Conservation (phyloP, 2,329 filamentous ascomycete species). For the Fusarium foetens region DNA sequence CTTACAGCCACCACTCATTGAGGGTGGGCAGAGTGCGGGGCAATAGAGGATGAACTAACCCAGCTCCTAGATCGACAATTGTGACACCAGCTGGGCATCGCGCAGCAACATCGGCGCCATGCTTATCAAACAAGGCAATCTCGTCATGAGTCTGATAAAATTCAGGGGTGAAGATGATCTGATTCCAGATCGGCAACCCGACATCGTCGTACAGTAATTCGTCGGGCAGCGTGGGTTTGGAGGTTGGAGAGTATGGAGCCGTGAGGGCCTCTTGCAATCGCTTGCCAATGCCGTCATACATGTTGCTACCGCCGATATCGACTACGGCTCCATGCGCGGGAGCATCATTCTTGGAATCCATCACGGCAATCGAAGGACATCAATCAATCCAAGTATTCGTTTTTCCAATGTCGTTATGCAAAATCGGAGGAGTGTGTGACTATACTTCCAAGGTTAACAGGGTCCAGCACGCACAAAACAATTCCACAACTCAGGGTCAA, state of each 20-base stretch:
- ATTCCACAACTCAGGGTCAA: conserved; percentile 4
- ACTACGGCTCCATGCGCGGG: conserved; percentile 49
- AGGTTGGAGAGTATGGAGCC: conserved; percentile 34
- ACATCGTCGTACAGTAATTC: conserved; percentile 54
- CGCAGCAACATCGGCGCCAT: conserved; percentile 50
- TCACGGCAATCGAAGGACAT: conserved; percentile 10
- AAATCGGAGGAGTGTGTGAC: conserved; percentile 1
- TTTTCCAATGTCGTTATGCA: conserved; percentile 2
- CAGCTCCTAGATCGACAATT: conserved; percentile 55
- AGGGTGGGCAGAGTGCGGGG: conserved; percentile 27
- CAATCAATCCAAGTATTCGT: background rate
- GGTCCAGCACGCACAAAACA: conserved; percentile 13
- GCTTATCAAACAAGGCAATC: conserved; percentile 49
- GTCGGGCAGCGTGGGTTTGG: conserved; percentile 50
- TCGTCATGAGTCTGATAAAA: conserved; percentile 57
- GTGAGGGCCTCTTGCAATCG: conserved; percentile 44
- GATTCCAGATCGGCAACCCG: conserved; percentile 54
- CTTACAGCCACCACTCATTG: conserved; percentile 19
- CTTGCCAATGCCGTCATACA: conserved; percentile 45
- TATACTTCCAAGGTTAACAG: conserved; percentile 11
- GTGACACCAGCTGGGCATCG: conserved; percentile 46
- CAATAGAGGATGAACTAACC: conserved; percentile 48
- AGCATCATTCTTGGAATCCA: conserved; percentile 23
- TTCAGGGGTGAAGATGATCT: conserved; percentile 53
- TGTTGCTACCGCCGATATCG: conserved; percentile 53